Conservation (phyloP, 2,329 filamentous ascomycete species). For the Xylariaceae sp. region DNA sequence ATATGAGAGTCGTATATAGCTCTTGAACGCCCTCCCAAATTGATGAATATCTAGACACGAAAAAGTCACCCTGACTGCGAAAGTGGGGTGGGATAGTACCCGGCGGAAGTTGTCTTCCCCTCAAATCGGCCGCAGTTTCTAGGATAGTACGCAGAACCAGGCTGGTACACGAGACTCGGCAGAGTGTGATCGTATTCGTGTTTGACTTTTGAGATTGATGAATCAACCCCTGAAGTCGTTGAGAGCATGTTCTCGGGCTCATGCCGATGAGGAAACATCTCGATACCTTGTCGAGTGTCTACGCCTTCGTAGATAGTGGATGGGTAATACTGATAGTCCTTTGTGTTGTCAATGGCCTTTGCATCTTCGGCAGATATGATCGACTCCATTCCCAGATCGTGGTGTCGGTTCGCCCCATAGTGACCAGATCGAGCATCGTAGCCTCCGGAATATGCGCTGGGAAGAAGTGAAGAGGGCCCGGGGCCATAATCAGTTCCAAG, state of each 20-base stretch:
- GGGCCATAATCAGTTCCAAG: constrained; percentile 38
- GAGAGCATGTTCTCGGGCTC: constrained; percentile 29
- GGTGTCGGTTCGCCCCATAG: constrained; percentile 41
- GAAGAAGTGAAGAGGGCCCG: constrained; percentile 37
- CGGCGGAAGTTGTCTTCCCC: constrained; percentile 47
- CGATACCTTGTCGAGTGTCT: constrained; percentile 42
- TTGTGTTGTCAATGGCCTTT: constrained; percentile 45
- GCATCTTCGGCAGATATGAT: constrained; percentile 50
- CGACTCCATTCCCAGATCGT: constrained; percentile 48
- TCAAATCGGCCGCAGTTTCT: constrained; percentile 49
- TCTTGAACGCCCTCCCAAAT: constrained; percentile 9
- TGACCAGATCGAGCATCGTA: constrained; percentile 41
- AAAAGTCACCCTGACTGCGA: constrained; percentile 39
- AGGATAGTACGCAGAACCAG: constrained; percentile 37
- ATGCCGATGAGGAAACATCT: constrained; percentile 42
- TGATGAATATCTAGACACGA: constrained; percentile 1
- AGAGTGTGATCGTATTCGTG: constrained; percentile 45
- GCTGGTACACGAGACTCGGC: constrained; percentile 47
- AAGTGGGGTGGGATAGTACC: constrained; percentile 53
- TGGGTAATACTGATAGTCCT: constrained; percentile 54
- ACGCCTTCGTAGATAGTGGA: constrained; percentile 46
- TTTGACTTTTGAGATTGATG: constrained; percentile 42
- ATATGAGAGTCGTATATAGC: constrained; percentile 12
- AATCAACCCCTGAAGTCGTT: constrained; percentile 31
- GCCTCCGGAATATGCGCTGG: constrained; percentile 32